Conservation (phyloP, 2,329 filamentous ascomycete genomes). For the Plenodomus lindquistii region DNA sequence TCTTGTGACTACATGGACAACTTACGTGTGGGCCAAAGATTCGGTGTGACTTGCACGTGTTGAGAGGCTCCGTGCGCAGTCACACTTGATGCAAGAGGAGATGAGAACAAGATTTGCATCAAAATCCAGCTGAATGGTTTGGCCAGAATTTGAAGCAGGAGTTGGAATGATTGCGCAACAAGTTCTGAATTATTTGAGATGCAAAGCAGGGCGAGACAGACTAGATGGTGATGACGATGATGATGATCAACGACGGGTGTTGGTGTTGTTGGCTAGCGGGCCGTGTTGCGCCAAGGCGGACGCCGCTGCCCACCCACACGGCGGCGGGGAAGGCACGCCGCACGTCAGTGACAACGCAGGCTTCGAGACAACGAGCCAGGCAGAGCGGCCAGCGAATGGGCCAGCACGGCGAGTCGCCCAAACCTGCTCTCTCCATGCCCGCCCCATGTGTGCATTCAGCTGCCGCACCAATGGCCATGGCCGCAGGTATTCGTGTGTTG, state of each 20-base stretch:
- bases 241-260: not conserved
- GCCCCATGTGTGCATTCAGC: constrained; percentile 6
- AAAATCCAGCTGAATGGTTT: no score
- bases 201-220: no score
- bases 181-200: no score
- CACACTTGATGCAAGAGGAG: no score
- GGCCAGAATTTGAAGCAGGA: no score
- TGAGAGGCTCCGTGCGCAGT: no score
- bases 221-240: not conserved
- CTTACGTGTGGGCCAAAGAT: no score
- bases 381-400: constrained; percentile 3
- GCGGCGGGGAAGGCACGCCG: constrained; percentile 8
- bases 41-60: no score
- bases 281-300: not conserved
- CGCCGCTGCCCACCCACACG: not conserved
- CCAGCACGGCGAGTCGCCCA: not conserved
- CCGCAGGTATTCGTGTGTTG: constrained; percentile 23
- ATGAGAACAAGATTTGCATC: no score
- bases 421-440: constrained; percentile 8
- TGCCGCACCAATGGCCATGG: constrained; percentile 31
- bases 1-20: no score
- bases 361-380: not conserved
- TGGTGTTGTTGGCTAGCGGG: not conserved
- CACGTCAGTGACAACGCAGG: constrained; percentile 13
- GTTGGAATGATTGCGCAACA: no score